Conservation (phyloP, 345 rosid species). For the Litchi chinensis region DNA sequence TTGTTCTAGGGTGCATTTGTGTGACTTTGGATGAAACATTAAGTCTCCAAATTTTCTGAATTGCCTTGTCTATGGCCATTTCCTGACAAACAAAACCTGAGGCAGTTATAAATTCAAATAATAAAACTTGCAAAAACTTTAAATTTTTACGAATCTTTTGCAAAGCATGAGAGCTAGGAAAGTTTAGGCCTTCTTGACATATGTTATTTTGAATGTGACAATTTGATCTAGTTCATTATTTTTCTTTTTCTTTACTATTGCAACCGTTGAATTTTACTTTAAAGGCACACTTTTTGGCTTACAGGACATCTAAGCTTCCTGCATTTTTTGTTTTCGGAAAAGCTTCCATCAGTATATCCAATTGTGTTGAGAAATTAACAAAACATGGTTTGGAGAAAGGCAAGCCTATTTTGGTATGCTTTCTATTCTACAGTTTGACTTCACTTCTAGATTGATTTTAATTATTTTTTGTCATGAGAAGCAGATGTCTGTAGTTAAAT, state of each 20-base stretch:
- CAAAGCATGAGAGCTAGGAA: neutral
- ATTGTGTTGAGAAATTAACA: slow-evolving; percentile 48
- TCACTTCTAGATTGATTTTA: neutral
- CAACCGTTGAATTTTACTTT: neutral
- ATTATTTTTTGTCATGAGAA: neutral
- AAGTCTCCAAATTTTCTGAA: neutral
- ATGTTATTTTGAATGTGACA: neutral
- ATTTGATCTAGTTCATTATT: neutral
- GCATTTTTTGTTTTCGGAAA: slow-evolving; percentile 87
- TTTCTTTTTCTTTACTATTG: slow-evolving; percentile 1
- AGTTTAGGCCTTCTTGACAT: neutral
- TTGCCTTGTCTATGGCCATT: neutral
- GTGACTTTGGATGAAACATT: neutral
- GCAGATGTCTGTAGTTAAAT: neutral
- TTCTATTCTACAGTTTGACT: slow-evolving; percentile 6
- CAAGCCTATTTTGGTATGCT: slow-evolving; percentile 67
- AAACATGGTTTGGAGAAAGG: slow-evolving; percentile 35
- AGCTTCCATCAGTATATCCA: slow-evolving; percentile 50
- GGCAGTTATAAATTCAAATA: neutral
- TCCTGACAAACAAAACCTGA: neutral
- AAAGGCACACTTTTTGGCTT: slow-evolving; percentile 13
- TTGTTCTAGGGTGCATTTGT: neutral
- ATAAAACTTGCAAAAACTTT: neutral
- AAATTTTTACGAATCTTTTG: neutral
- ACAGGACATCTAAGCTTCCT: slow-evolving; percentile 80